Evolutionary conservation across 73 alveolate species (phyloP).

Genomic region (Effrenium voratum): DNA sequence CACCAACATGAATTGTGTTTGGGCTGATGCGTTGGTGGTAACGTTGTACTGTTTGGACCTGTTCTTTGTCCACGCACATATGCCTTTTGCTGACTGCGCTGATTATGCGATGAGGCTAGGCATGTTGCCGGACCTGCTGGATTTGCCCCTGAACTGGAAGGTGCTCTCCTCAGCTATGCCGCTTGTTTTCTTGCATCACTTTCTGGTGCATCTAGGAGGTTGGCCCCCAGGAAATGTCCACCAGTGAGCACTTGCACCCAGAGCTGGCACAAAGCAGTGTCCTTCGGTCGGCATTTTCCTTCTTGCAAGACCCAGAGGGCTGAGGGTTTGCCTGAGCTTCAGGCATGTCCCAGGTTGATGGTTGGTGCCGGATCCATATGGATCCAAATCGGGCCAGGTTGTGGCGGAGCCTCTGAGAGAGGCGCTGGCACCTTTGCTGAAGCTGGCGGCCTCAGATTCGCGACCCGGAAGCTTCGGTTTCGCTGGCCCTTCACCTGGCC

Average conservation of each 20-base stretch:
- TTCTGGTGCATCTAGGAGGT: too few relatives aligned
- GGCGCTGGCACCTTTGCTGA: constrained; percentile 25
- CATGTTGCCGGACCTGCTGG: constrained; percentile 46
- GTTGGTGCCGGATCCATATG: neutral
- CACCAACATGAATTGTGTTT: neutral
- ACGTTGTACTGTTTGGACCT: neutral
- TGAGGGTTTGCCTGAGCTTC: too few relatives aligned
- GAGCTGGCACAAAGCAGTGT: too few relatives aligned
- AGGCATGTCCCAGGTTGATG: too few relatives aligned
- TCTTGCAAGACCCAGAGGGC: neutral
- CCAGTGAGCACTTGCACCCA: too few relatives aligned
- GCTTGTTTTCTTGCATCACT: too few relatives aligned
- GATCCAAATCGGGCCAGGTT: neutral
- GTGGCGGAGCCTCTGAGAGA: constrained; percentile 37
- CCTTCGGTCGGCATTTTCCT: too few relatives aligned
- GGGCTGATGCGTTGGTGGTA: neutral
- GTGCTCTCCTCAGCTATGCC: neutral
- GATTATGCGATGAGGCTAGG: constrained; percentile 4
- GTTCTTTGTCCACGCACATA: neutral
- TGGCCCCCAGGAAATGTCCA: too few relatives aligned
- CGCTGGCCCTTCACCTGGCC: neutral
- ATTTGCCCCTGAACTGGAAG: constrained; percentile 70
- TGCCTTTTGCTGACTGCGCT: neutral
- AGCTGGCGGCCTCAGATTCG: neutral
- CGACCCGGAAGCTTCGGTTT: neutral